Base-by-base conservation (phyloP, 306 rosid species). In the Mimosa bimucronata region DNA sequence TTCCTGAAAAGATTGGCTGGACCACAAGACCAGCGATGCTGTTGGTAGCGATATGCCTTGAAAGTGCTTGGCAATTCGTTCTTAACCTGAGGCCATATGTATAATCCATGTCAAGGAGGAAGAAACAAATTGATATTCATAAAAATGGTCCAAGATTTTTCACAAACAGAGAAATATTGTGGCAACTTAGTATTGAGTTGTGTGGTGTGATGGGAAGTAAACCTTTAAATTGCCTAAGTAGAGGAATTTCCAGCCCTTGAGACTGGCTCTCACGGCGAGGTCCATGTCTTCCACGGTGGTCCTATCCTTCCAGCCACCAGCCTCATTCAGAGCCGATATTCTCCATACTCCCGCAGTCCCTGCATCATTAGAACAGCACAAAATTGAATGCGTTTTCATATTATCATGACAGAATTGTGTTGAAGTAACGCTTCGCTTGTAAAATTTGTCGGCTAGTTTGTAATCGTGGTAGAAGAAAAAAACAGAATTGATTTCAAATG, bases 261-360 rank as follows among this genome's bases (percentile, higher is more conserved):
- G 98, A 89, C 97, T 87, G 5, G 98, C 98, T 46, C 98, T 71
- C 16, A 94, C 97, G 0, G 98, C 97, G 74, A 94, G 84, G 78
- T 92, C 98, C 98, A 94, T 94, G 71, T 89, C 94, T 68, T 90
- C 94, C 61, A 90, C 94, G 0, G 97, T 94, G 65, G 97, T 94
- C 69, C 97, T 85, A 71, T 94, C 96, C 77, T 90, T 92, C 98
- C 98, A 94, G 38, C 98, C 98, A 25, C 98, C 98, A 46, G 97
- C 97, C 55, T 94, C 98, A 52, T 92, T 83, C 76, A 94, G 79
- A 0, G 98, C 97, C 4, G 91, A 69, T 53, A 90, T 92, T 88
- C 98, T 94, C 98, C 98, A 94, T 26, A 94, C 94, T 23, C 98
- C 98, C 6, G 98, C 98, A 23, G 98, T 94, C 68, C 98, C 98